These are phyloP conservation scores for Solanum medicagineum DNA, from an alignment of 257 asterid genomes.

Conservation along the genomic window DNA sequence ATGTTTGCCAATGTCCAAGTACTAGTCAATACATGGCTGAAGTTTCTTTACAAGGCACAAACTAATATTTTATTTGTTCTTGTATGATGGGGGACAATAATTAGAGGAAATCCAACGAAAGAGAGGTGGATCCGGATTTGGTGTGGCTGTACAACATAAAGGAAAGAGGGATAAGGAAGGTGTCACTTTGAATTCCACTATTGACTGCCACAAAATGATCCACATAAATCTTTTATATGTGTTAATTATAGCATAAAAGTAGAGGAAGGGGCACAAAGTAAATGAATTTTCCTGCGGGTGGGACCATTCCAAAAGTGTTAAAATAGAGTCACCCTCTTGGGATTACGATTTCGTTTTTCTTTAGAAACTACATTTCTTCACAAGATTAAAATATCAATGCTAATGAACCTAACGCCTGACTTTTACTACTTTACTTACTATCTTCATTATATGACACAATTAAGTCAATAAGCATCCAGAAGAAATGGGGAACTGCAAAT, in stretches of 20 bases:
- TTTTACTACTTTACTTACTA: background rate
- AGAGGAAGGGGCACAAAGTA: background rate
- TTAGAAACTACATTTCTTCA: background rate
- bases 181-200: constrained; percentile 19
- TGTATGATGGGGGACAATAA: background rate
- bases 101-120: constrained; percentile 71
- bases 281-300: background rate
- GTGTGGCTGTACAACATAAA: constrained; percentile 37
- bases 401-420: background rate
- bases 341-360: background rate
- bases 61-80: background rate
- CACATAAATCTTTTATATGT: constrained; percentile 25
- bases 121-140: constrained; percentile 25
- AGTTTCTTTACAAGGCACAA: background rate
- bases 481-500: background rate
- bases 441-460: background rate
- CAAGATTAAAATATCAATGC: background rate
- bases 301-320: background rate
- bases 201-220: too few species aligned
- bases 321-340: background rate
- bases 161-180: background rate
- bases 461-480: background rate
- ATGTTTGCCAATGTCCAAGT: background rate
- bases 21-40: background rate
- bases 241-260: background rate